Base-by-base conservation (phyloP, 1,284 basidiomycete species). In the Sutorius eximius region DNA sequence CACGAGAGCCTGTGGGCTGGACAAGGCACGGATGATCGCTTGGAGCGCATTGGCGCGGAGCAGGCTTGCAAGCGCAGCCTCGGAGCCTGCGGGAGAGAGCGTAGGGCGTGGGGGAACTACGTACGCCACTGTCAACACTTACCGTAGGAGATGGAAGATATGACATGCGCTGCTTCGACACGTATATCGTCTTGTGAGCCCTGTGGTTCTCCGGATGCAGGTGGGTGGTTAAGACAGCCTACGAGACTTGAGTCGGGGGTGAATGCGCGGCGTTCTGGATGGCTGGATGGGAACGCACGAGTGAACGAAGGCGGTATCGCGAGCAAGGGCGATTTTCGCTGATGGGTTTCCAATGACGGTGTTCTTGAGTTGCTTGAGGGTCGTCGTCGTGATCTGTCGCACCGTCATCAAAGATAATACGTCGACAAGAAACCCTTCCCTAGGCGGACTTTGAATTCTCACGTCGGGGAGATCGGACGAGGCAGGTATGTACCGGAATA, bases 281-380 rank as follows among this genome's bases (percentile, higher is more conserved):
- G 2, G 9, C 2, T 9, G 24, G 37, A 37, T 16, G 50, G 15
- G 29, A 10, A 74, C 81, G 62, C 57, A 86, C 85, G 71, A 74
- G 61, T 75, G 73, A 15, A 88, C 71, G 63, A 85, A 83, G 10
- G 63, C 68, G 15, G 77, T 72, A 58, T 88, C 83, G 41, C 75
- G 68, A 0, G 82, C 79, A 3, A 87, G 71, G 9, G 77, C 68
- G 2, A 76, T 65, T 67, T 91, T 91, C 2, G 85, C 85, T 0
- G 81, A 80, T 0, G 86, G 86, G 58, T 89, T 90, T 3, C 88
- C 88, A 37, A 91, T 89, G 53, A 89, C 82, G 2, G 76, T 67
- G 68, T 91, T 91, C 72, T 89, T 90, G 54, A 82, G 75, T 54
- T 76, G 75, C 68, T 87, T 88, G 59, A 90, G 78, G 6, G 71